Evolutionary conservation across 805 yeast species (phyloP), one percentile per base, ranked within the genome.

Genomic region (Debaryomyces hansenii): DNA sequence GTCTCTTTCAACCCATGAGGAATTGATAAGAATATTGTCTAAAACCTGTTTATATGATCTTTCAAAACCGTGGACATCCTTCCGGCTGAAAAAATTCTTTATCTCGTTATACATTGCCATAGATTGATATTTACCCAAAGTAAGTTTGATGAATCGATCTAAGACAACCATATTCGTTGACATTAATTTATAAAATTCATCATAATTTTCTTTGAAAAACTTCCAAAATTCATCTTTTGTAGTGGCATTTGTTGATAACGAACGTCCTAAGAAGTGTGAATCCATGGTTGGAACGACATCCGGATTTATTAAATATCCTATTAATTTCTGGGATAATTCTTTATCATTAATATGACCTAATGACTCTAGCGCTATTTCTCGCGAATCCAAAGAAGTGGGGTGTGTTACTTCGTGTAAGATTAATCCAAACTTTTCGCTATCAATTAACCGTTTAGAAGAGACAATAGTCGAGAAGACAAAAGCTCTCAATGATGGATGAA

Each of bases 231-330:
- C 47, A 40, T 64, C 61, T 40, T 80, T 73, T 1, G 78, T 67
- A 10, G 53, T 54, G 5, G 73, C 50, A 58, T 83, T 83, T 7
- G 63, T 53, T n/a, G 79, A 71, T 31, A 83, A 66, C 20, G 78
- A 62, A 7, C 57, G 59, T 2, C 78, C 76, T 42, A 83, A 64
- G 56, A 75, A 79, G 54, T 79, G 80, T 15, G 78, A 70, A 55
- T 84, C 86, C 84, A 84, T 84, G 20, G 71, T 72, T 0, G 82
- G 80, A 31, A 83, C 71, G 33, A 68, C 58, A 2, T 72, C 71
- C 9, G 66, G 65, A 32, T 78, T 69, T 37, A 74, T 58, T 28
- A 80, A 59, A 47, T 72, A 55, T 0, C 53, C 60, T n/a, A 82
- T 53, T 40, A 79, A 62, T 40, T 59, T 58, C n/a, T 62, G 54